Evolutionary conservation across 352 stramenopile genomes (phyloP).

Genomic region (Pythium utonaiense): DNA sequence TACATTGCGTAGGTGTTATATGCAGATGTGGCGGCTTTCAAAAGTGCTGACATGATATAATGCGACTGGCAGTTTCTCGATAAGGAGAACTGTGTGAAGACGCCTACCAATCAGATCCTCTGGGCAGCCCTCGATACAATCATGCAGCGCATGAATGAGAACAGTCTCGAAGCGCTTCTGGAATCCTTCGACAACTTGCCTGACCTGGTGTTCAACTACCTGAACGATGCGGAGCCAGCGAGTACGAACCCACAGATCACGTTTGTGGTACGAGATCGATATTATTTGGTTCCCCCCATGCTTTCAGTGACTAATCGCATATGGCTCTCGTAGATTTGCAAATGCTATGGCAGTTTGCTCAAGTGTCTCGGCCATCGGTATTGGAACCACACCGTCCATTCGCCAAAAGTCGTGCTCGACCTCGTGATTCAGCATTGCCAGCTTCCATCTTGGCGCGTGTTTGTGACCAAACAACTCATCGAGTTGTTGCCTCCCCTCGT

Average conservation of each 20-base stretch:
- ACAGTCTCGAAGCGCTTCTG: conserved; percentile 71
- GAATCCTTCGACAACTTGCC: conserved; percentile 87
- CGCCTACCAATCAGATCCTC: conserved; percentile 66
- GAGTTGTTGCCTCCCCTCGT: conserved; percentile 68
- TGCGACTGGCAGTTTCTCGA: conserved; percentile 57
- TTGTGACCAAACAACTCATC: conserved; percentile 79
- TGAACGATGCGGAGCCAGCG: conserved; percentile 63
- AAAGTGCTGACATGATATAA: neutral
- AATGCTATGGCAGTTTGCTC: conserved; percentile 76
- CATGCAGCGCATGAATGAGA: conserved; percentile 85
- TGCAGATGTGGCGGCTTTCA: neutral
- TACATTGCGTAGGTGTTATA: too few species aligned
- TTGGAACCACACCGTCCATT: conserved; percentile 80
- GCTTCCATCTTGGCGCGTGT: conserved; percentile 59
- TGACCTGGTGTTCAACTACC: conserved; percentile 80
- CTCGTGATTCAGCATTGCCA: conserved; percentile 71
- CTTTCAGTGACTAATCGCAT: too few species aligned
- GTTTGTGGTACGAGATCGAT: conserved; percentile 55
- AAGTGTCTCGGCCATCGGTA: conserved; percentile 74
- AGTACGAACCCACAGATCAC: conserved; percentile 68
- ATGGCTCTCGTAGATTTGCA: conserved; percentile 47
- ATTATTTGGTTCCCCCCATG: too few species aligned
- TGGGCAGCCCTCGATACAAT: conserved; percentile 80
- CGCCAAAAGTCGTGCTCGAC: conserved; percentile 57
- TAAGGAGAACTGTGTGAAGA: conserved; percentile 69